Conservation (phyloP, 768 basidiomycete species). For the Suillus brevipes region DNA sequence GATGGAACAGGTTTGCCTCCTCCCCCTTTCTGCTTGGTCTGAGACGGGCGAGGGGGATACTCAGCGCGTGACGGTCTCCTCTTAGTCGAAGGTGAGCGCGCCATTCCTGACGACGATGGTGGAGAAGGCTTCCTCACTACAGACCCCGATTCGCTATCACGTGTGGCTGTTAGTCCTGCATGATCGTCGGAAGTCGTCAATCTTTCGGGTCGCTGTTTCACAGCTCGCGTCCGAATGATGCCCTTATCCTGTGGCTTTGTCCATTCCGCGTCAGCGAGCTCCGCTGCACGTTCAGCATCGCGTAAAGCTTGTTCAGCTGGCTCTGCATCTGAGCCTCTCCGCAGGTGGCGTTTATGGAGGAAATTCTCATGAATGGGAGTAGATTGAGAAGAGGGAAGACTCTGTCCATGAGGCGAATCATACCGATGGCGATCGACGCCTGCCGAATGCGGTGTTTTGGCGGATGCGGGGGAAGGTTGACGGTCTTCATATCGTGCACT, state of each 20-base stretch:
- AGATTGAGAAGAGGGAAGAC: conserved; percentile 29
- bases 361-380: conserved; percentile 34
- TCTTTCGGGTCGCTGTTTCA: background rate
- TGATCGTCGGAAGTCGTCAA: conserved; percentile 24
- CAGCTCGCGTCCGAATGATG: background rate
- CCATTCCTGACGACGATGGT: conserved; percentile 8
- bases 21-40: conserved; percentile 11
- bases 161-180: conserved; percentile 5
- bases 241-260: background rate
- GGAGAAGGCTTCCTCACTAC: conserved; percentile 14
- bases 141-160: conserved; percentile 21
- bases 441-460: conserved; percentile 26
- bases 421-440: conserved; percentile 28
- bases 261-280: conserved; percentile 21
- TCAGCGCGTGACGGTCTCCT: conserved; percentile 23
- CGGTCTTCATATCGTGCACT: conserved; percentile 39
- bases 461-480: conserved; percentile 37
- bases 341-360: conserved; percentile 27
- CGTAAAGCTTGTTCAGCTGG: conserved; percentile 25
- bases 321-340: conserved; percentile 29
- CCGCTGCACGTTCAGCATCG: conserved; percentile 25
- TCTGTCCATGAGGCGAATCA: conserved; percentile 20
- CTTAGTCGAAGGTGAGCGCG: conserved; percentile 21
- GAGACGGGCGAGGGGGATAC: conserved; percentile 23
- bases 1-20: conserved; percentile 30